Percentiles rank a stretch among this genome's conserved stretches.
These are phyloP conservation scores for Ampelomyces quisqualis DNA, from an alignment of 2,329 filamentous ascomycete genomes.

Conservation along the genomic window DNA sequence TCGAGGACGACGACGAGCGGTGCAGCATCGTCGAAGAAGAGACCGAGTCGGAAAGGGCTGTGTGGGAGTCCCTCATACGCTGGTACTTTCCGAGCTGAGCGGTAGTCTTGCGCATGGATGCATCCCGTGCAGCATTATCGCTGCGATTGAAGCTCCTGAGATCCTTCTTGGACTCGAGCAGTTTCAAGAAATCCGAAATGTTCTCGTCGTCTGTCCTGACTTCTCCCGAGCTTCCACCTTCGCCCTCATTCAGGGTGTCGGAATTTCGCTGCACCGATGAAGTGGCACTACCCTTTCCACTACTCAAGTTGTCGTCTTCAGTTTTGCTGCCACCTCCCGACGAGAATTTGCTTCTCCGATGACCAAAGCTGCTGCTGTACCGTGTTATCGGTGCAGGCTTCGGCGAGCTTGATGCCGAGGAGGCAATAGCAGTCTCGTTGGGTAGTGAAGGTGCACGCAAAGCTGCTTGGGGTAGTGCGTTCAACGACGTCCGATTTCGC, in stretches of 20 bases:
- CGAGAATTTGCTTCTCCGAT: conserved; percentile 75
- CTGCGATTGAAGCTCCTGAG: conserved; percentile 73
- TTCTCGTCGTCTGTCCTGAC: conserved; percentile 84
- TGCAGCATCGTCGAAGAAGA: conserved; percentile 85
- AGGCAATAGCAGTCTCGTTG: conserved; percentile 62
- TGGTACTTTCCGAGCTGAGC: conserved; percentile 84
- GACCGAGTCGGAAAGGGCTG: conserved; percentile 87
- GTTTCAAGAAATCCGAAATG: conserved; percentile 88
- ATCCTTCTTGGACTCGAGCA: conserved; percentile 86
- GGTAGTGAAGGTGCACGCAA: conserved; percentile 65
- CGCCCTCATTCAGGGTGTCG: conserved; percentile 70
- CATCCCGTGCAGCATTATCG: conserved; percentile 60
- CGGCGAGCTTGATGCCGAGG: conserved; percentile 72
- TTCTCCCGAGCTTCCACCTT: conserved; percentile 63
- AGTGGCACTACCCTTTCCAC: conserved; percentile 73
- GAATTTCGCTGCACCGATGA: conserved; percentile 75
- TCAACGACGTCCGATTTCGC: conserved; percentile 70
- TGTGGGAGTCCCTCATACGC: conserved; percentile 84
- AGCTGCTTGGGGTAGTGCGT: conserved; percentile 72
- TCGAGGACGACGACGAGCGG: conserved; percentile 74
- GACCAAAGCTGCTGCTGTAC: conserved; percentile 93
- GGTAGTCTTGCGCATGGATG: conserved; percentile 71
- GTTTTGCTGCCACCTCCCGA: conserved; percentile 69
- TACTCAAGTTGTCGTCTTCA: conserved; percentile 76
- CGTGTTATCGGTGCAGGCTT: conserved; percentile 74